Evolutionary conservation across 2,329 filamentous ascomycete genomes (phyloP).

Genomic region (Pseudogymnoascus sp.): DNA sequence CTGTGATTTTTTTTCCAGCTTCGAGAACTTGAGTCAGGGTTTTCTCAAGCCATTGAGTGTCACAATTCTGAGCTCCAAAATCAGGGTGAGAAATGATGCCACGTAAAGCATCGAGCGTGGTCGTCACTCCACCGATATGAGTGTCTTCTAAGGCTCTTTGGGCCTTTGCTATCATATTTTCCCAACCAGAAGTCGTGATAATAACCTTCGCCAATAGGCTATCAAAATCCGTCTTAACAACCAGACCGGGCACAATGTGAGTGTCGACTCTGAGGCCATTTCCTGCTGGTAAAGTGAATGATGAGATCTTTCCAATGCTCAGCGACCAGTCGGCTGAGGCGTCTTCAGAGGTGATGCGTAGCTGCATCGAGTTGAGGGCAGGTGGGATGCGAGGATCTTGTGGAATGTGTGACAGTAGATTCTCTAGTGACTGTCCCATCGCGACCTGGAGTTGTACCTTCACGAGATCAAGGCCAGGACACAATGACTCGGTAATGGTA

Average conservation of each 20-base stretch:
- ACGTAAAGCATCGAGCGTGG: constrained; percentile 46
- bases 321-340: constrained; percentile 40
- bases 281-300: constrained; percentile 46
- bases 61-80: constrained; percentile 40
- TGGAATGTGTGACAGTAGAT: constrained; percentile 26
- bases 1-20: constrained; percentile 26
- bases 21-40: constrained; percentile 32
- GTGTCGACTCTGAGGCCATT: constrained; percentile 44
- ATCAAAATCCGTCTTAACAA: constrained; percentile 41
- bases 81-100: constrained; percentile 43
- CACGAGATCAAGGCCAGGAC: constrained; percentile 24
- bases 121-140: constrained; percentile 46
- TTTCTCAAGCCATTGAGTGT: constrained; percentile 51
- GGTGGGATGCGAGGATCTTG: constrained; percentile 27
- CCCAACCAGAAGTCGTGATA: constrained; percentile 40
- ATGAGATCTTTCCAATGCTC: constrained; percentile 52
- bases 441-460: constrained; percentile 30
- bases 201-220: constrained; percentile 40
- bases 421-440: constrained; percentile 25
- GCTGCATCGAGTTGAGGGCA: constrained; percentile 34
- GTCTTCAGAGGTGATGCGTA: constrained; percentile 37
- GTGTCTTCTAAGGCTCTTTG: constrained; percentile 49
- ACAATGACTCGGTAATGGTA: constrained; percentile 32
- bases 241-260: constrained; percentile 30
- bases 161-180: constrained; percentile 43